Conservation (phyloP, 495 filamentous ascomycete species). For the Neurospora pannonica region DNA sequence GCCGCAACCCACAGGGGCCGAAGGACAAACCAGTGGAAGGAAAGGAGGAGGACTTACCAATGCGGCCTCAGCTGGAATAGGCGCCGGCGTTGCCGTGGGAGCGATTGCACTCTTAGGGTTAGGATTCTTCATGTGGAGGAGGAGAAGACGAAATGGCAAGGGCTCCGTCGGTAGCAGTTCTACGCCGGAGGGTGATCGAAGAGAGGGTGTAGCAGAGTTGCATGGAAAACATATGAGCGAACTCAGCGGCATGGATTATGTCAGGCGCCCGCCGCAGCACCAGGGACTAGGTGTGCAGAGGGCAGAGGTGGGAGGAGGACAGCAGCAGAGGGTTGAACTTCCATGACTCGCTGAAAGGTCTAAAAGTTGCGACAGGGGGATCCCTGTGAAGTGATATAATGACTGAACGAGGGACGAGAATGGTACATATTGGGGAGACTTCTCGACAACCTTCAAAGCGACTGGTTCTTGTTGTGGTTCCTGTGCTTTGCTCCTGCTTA, state of each 20-base stretch:
- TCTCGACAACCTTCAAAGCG: no score
- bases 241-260: neutral
- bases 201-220: neutral
- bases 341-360: neutral
- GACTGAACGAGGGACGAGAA: no score
- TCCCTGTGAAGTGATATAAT: neutral
- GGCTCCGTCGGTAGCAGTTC: neutral
- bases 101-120: neutral
- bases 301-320: neutral
- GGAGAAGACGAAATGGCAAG: neutral
- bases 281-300: neutral
- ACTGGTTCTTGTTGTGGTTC: no score
- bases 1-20: neutral
- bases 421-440: no score
- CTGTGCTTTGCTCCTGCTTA: no score
- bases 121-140: neutral
- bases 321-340: neutral
- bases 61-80: neutral
- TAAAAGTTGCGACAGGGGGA: no score
- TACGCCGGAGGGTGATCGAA: neutral
- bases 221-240: neutral
- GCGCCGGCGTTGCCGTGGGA: neutral
- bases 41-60: neutral
- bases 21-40: neutral
- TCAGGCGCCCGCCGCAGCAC: neutral